phyloP scores from a whole-genome alignment of 208 protist genomes.

The Crithidia bombi region DNA sequence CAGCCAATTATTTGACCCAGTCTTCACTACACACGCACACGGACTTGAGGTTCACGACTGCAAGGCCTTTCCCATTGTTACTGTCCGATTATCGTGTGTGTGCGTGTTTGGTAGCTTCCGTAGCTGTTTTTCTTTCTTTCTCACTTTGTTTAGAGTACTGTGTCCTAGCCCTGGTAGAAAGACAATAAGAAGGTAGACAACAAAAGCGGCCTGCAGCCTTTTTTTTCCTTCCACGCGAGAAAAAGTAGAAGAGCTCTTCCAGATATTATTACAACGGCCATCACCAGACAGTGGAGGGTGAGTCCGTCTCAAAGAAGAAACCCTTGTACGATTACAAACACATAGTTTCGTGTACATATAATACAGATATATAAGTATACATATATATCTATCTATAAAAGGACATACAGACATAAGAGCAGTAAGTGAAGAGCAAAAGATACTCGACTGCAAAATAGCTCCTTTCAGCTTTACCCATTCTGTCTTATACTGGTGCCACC shows the following conservation, averaged over 20 bases:
- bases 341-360: no score
- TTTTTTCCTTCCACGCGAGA: no score
- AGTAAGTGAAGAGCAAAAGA: not conserved
- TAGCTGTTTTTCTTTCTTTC: not conserved
- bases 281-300: not conserved
- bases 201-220: no score
- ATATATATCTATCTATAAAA: slow-evolving; percentile 7
- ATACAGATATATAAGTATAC: no score
- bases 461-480: not conserved
- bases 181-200: no score
- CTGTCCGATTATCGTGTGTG: not conserved
- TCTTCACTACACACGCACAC: not conserved
- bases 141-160: not conserved
- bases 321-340: not conserved
- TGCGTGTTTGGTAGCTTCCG: not conserved
- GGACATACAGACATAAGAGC: slow-evolving; percentile 1
- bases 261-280: no score
- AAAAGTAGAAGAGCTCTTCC: no score
- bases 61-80: not conserved
- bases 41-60: not conserved
- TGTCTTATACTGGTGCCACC: not conserved
- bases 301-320: not conserved
- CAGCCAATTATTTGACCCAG: not conserved
- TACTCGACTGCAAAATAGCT: not conserved
- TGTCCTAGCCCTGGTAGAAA: not conserved